These are phyloP conservation scores for Rhododendron ovatum DNA, from an alignment of 148 eudicot species.

Conservation along the genomic window DNA sequence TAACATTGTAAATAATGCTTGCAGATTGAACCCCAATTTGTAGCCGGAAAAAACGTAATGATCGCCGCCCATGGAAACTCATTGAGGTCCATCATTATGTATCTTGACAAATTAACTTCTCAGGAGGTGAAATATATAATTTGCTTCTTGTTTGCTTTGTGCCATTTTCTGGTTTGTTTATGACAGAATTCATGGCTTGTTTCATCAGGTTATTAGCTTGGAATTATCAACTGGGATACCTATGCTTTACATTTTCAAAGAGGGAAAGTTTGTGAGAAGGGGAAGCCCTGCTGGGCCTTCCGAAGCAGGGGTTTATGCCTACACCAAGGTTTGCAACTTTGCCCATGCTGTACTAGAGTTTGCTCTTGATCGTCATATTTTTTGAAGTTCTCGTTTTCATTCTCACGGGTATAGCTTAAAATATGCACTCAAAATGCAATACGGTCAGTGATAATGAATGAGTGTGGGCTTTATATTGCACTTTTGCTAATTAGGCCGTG, in stretches of 20 bases:
- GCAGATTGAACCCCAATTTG: constrained; percentile 92
- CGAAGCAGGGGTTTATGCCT: constrained; percentile 92
- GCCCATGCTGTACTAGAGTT: not conserved
- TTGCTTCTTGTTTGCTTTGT: not conserved
- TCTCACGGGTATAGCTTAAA: not conserved
- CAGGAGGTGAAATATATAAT: constrained; percentile 57
- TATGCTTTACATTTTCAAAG: constrained; percentile 88
- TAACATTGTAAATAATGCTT: constrained; percentile 7
- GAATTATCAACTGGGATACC: constrained; percentile 93
- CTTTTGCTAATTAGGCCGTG: not conserved
- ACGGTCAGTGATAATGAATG: not conserved
- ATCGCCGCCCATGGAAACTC: constrained; percentile 98
- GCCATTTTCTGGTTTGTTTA: constrained; percentile 5
- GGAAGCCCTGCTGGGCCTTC: constrained; percentile 88
- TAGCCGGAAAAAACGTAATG: constrained; percentile 75
- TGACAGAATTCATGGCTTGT: not conserved
- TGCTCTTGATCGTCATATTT: not conserved
- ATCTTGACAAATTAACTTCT: constrained; percentile 84
- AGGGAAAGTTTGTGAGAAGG: constrained; percentile 75
- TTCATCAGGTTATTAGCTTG: constrained; percentile 78
- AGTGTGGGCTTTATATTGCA: not conserved
- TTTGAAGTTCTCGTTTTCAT: not conserved
- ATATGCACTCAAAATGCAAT: not conserved
- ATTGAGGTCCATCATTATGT: constrained; percentile 94
- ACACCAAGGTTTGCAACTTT: constrained; percentile 61